phyloP scores from a whole-genome alignment of 805 yeast genomes.

The Saccharomycopsis sp. region DNA sequence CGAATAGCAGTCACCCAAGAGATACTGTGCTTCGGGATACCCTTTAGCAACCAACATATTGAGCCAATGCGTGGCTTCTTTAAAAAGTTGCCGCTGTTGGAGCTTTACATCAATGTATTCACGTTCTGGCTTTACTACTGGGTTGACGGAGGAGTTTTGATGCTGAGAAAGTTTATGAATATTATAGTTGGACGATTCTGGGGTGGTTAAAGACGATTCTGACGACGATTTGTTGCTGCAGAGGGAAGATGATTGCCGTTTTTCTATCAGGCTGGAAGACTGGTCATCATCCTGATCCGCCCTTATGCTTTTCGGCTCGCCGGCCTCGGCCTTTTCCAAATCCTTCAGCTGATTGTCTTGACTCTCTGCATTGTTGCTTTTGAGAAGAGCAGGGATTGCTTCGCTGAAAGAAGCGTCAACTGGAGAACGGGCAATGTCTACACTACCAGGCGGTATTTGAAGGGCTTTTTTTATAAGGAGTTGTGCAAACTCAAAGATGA shows the following conservation, averaged over 20 bases:
- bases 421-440: not conserved
- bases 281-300: not conserved
- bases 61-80: constrained; percentile 69
- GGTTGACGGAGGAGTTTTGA: not conserved
- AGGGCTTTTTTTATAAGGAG: not conserved
- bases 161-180: not conserved
- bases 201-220: not conserved
- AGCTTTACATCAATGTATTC: not conserved
- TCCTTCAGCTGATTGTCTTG: not conserved
- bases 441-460: not conserved
- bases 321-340: not conserved
- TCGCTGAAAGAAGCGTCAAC: not conserved
- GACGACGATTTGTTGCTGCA: not conserved
- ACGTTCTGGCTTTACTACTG: constrained; percentile 3
- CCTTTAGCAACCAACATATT: constrained; percentile 73
- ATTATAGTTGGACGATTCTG: not conserved
- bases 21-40: constrained; percentile 82
- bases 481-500: constrained; percentile 85
- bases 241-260: not conserved
- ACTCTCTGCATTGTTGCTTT: not conserved
- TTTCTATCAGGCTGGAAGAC: not conserved
- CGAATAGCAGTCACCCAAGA: constrained; percentile 79
- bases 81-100: constrained; percentile 42
- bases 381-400: not conserved
- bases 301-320: not conserved